These are phyloP conservation scores for Eimeria tenella DNA, from an alignment of 169 alveolate genomes.

Conservation along the genomic window DNA sequence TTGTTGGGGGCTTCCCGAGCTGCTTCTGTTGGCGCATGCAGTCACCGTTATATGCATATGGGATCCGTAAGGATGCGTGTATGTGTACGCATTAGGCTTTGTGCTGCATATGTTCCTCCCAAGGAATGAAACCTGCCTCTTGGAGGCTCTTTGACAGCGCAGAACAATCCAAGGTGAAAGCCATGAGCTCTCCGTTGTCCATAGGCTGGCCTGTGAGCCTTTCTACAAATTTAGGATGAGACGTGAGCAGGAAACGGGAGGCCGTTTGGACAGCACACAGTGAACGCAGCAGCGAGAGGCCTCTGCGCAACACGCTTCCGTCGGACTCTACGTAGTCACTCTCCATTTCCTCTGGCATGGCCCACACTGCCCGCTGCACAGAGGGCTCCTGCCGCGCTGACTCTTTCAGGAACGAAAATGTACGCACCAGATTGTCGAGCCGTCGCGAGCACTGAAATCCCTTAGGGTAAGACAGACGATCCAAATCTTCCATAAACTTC, in stretches of 20 bases:
- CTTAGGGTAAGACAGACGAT: background rate
- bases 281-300: slow-evolving; percentile 12
- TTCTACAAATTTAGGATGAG: slow-evolving; percentile 30
- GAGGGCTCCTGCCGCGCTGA: background rate
- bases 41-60: too few species aligned
- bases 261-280: slow-evolving; percentile 18
- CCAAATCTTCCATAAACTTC: background rate
- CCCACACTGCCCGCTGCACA: slow-evolving; percentile 23
- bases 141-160: background rate
- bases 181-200: slow-evolving; percentile 40
- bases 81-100: too few species aligned
- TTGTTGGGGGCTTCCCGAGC: too few species aligned
- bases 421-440: background rate
- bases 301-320: background rate
- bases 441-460: background rate
- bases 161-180: slow-evolving; percentile 19
- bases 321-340: slow-evolving; percentile 17
- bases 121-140: slow-evolving; percentile 2
- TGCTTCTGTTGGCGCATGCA: too few species aligned
- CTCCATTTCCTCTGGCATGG: slow-evolving; percentile 37
- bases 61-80: too few species aligned
- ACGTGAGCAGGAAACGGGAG: background rate
- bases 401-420: background rate
- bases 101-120: background rate
- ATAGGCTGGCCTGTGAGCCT: slow-evolving; percentile 27